Evolutionary conservation across 352 stramenopile species (phyloP).

Genomic region (Globisporangium nodosum): DNA sequence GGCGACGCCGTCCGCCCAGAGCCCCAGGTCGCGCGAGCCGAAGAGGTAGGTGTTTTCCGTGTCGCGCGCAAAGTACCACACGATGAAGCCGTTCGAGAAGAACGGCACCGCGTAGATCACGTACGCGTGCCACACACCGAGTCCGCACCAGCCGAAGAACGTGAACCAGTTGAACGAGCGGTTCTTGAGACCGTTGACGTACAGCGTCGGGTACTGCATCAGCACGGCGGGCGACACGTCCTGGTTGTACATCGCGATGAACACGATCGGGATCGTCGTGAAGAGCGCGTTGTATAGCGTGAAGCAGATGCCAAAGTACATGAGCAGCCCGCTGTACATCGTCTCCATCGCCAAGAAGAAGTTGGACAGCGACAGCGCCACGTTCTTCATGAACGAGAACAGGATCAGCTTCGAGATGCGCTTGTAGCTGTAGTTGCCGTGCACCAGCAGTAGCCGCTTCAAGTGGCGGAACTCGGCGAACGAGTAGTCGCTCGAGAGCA

Average conservation of each 20-base stretch:
- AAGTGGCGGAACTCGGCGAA: slow-evolving; percentile 96
- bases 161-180: slow-evolving; percentile 87
- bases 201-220: slow-evolving; percentile 88
- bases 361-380: slow-evolving; percentile 82
- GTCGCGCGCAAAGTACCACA: slow-evolving; percentile 73
- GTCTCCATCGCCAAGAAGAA: slow-evolving; percentile 81
- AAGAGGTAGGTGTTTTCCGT: slow-evolving; percentile 46
- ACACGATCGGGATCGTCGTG: slow-evolving; percentile 85
- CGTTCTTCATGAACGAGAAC: slow-evolving; percentile 99
- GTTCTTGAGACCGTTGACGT: slow-evolving; percentile 85
- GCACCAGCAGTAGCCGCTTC: slow-evolving; percentile 90
- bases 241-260: slow-evolving; percentile 90
- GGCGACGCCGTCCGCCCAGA: slow-evolving; percentile 78
- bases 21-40: slow-evolving; percentile 59
- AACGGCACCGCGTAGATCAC: slow-evolving; percentile 83
- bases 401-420: slow-evolving; percentile 92
- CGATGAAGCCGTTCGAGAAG: slow-evolving; percentile 78
- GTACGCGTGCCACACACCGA: slow-evolving; percentile 86
- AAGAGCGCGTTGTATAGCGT: slow-evolving; percentile 89
- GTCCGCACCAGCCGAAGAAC: slow-evolving; percentile 82
- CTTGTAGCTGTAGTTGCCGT: slow-evolving; percentile 97
- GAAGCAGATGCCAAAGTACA: slow-evolving; percentile 89
- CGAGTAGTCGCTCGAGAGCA: slow-evolving; percentile 92
- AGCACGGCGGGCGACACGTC: slow-evolving; percentile 83
- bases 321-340: slow-evolving; percentile 85